These are phyloP conservation scores for Crucibulum laeve DNA, from an alignment of 768 basidiomycete species.

Conservation along the genomic window DNA sequence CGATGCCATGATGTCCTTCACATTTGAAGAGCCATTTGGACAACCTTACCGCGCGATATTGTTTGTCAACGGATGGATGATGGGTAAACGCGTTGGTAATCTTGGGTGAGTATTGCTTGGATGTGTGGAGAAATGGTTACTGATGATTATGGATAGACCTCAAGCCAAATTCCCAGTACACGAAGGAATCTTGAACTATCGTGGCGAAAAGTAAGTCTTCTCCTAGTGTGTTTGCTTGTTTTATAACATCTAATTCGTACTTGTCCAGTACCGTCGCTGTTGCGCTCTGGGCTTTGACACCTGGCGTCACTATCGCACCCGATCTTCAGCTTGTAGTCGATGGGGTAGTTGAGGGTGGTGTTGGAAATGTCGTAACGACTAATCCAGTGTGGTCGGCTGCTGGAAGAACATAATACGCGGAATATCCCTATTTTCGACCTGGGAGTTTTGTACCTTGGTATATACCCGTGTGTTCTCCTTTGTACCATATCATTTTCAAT, in stretches of 20 bases:
- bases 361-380: conserved; percentile 49
- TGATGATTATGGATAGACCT: conserved; percentile 37
- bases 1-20: conserved; percentile 73
- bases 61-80: conserved; percentile 89
- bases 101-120: conserved; percentile 44
- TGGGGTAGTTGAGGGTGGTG: conserved; percentile 58
- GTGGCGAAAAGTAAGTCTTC: conserved; percentile 58
- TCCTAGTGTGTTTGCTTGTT: neutral
- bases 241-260: neutral
- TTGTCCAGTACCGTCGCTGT: conserved; percentile 48
- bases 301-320: conserved; percentile 40
- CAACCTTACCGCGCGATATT: conserved; percentile 70
- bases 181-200: conserved; percentile 72
- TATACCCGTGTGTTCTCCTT: too few species aligned
- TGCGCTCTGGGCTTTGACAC: conserved; percentile 66
- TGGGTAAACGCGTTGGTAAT: conserved; percentile 75
- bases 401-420: conserved; percentile 23
- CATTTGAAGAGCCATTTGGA: conserved; percentile 52
- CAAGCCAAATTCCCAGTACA: conserved; percentile 82
- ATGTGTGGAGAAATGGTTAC: conserved; percentile 3
- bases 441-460: too few species aligned
- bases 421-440: too few species aligned
- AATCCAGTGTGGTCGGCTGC: conserved; percentile 54
- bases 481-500: too few species aligned
- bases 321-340: conserved; percentile 52